Percentiles rank a stretch among this genome's conserved stretches.
These are phyloP conservation scores for Myxozyma melibiosi DNA, from an alignment of 805 yeast genomes.

Conservation along the genomic window DNA sequence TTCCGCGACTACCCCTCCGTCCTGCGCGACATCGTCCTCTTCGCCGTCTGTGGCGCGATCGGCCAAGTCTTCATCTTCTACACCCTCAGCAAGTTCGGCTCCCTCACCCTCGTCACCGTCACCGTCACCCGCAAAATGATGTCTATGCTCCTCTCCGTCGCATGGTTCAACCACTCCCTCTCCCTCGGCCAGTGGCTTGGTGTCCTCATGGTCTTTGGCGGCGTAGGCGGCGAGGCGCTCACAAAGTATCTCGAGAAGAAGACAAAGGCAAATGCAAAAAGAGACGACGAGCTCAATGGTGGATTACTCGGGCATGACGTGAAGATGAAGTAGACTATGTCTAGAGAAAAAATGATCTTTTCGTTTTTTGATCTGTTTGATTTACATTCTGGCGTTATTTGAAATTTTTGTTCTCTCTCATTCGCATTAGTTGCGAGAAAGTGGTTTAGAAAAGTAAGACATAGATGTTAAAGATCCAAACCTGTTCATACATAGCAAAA, in stretches of 20 bases:
- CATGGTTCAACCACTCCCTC: slow-evolving; percentile 80
- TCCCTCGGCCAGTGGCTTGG: slow-evolving; percentile 74
- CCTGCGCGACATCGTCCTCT: slow-evolving; percentile 60
- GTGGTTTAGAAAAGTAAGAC: no score
- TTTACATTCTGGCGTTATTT: no score
- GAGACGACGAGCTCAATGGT: neutral
- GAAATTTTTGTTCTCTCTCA: no score
- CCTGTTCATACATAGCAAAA: no score
- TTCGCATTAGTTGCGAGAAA: no score
- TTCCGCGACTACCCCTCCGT: slow-evolving; percentile 56
- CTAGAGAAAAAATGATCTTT: no score
- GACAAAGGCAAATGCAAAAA: neutral
- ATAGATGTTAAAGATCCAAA: no score
- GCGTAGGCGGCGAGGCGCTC: slow-evolving; percentile 77
- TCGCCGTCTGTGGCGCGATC: slow-evolving; percentile 78
- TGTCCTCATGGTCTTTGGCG: slow-evolving; percentile 75
- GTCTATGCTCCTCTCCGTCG: slow-evolving; percentile 87
- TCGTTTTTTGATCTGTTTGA: no score
- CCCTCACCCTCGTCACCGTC: slow-evolving; percentile 82
- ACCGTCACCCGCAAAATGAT: slow-evolving; percentile 97
- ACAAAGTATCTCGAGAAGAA: slow-evolving; percentile 26
- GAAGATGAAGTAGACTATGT: neutral
- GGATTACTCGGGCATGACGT: neutral
- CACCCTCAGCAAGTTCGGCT: slow-evolving; percentile 81
- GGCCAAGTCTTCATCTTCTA: slow-evolving; percentile 94